These are phyloP conservation scores for Aspergillus coremiiformis DNA, from an alignment of 495 filamentous ascomycete genomes.

Conservation along the genomic window DNA sequence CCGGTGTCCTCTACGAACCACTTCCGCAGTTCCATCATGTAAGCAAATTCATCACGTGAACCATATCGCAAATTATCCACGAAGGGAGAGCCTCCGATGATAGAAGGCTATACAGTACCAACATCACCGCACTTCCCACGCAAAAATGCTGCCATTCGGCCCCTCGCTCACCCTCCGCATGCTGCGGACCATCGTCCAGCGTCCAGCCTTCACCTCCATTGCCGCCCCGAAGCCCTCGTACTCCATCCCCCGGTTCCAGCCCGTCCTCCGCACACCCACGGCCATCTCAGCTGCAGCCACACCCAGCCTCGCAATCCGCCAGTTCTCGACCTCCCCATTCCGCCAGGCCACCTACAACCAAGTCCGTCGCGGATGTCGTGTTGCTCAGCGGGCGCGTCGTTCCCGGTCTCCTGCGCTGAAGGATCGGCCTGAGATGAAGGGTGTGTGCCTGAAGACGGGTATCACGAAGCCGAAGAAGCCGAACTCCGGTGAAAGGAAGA, in stretches of 20 bases:
- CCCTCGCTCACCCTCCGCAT: constrained; percentile 33
- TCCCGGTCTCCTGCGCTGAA: constrained; percentile 77
- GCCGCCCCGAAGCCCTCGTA: constrained; percentile 14
- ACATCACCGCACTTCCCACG: not conserved
- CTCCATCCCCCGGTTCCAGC: constrained; percentile 27
- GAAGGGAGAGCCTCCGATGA: not conserved
- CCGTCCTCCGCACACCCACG: constrained; percentile 29
- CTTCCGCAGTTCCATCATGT: constrained; percentile 9
- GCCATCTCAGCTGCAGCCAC: constrained; percentile 9
- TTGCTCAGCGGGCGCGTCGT: constrained; percentile 68
- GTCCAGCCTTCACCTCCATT: constrained; percentile 18
- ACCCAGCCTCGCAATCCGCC: constrained; percentile 18
- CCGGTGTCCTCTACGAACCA: constrained; percentile 21
- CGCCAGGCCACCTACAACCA: constrained; percentile 46
- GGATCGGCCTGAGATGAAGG: constrained; percentile 76
- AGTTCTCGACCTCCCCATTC: constrained; percentile 40
- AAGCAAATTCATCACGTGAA: constrained; percentile 21
- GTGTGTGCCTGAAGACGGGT: constrained; percentile 87
- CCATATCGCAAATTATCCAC: constrained; percentile 12
- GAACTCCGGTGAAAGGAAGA: constrained; percentile 92
- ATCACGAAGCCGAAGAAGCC: constrained; percentile 96
- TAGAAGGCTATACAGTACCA: not conserved
- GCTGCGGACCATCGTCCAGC: constrained; percentile 32
- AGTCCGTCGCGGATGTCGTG: constrained; percentile 64
- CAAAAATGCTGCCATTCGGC: constrained; percentile 32